Conservation (phyloP, 2,329 filamentous ascomycete species). For the Stagonosporopsis cucurbitacearum region DNA sequence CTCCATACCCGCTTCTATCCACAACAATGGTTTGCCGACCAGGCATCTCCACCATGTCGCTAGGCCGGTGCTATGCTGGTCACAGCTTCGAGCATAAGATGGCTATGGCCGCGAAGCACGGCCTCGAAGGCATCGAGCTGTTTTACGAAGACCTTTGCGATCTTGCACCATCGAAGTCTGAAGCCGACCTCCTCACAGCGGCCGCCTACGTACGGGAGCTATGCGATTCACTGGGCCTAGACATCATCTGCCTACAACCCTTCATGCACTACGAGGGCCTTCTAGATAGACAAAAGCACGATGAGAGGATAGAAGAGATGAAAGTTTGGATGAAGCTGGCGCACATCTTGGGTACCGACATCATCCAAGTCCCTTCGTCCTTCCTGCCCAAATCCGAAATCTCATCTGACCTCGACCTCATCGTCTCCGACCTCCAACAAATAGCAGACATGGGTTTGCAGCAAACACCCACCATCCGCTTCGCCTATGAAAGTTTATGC, state of each 20-base stretch:
- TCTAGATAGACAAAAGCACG: slow-evolving; percentile 65
- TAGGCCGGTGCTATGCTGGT: slow-evolving; percentile 71
- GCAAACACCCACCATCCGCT: slow-evolving; percentile 65
- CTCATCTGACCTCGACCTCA: slow-evolving; percentile 60
- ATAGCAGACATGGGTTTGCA: slow-evolving; percentile 71
- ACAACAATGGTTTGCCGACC: slow-evolving; percentile 60
- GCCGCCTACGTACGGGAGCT: slow-evolving; percentile 64
- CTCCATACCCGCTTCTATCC: not conserved
- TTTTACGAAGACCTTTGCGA: slow-evolving; percentile 79
- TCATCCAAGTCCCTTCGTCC: slow-evolving; percentile 76
- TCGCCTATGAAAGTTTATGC: slow-evolving; percentile 75
- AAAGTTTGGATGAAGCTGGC: slow-evolving; percentile 73
- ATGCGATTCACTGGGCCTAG: slow-evolving; percentile 62
- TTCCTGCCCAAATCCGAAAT: slow-evolving; percentile 65
- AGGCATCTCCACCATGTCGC: slow-evolving; percentile 77
- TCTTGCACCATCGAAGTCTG: slow-evolving; percentile 57
- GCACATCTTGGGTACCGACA: slow-evolving; percentile 68
- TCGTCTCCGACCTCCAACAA: slow-evolving; percentile 67
- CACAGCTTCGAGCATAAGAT: slow-evolving; percentile 73
- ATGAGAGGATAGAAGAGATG: slow-evolving; percentile 66
- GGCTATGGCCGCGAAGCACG: slow-evolving; percentile 68
- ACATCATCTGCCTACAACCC: slow-evolving; percentile 74
- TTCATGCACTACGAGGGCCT: slow-evolving; percentile 82
- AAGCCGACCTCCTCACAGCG: slow-evolving; percentile 61
- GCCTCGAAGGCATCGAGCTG: slow-evolving; percentile 74